Percentiles rank a stretch among this genome's conserved stretches.
Evolutionary conservation across 1,284 basidiomycete genomes (phyloP).

Genomic region (Trametes sp.): DNA sequence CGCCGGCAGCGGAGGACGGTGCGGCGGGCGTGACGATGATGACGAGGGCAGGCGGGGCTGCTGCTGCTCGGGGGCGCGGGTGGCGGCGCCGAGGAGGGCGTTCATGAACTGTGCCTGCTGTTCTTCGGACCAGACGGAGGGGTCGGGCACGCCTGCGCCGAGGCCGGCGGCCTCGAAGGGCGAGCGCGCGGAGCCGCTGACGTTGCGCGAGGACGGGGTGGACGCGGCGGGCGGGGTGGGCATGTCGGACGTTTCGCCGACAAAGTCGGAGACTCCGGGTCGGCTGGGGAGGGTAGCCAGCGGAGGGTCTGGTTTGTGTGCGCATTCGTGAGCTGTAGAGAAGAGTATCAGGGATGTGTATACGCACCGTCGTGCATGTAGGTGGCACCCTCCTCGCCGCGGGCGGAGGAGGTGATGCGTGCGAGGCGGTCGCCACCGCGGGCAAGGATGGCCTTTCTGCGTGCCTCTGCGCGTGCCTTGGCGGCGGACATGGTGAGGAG

Average conservation of each 20-base stretch:
- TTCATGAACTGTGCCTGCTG: slow-evolving; percentile 71
- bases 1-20: slow-evolving; percentile 13
- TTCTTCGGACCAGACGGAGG: slow-evolving; percentile 67
- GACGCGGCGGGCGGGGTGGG: slow-evolving; percentile 51
- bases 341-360: slow-evolving; percentile 2
- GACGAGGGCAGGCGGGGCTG: slow-evolving; percentile 29
- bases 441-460: slow-evolving; percentile 74
- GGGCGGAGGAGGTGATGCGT: slow-evolving; percentile 75
- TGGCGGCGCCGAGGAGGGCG: slow-evolving; percentile 58
- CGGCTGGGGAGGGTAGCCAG: slow-evolving; percentile 45
- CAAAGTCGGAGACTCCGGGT: slow-evolving; percentile 53
- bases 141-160: slow-evolving; percentile 48
- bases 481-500: slow-evolving; percentile 49
- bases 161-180: slow-evolving; percentile 35
- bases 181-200: slow-evolving; percentile 37
- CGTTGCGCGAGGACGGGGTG: slow-evolving; percentile 34
- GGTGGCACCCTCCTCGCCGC: slow-evolving; percentile 73
- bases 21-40: slow-evolving; percentile 30
- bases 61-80: slow-evolving; percentile 25
- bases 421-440: slow-evolving; percentile 75
- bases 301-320: slow-evolving; percentile 49
- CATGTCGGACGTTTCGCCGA: slow-evolving; percentile 66
- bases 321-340: slow-evolving; percentile 12
- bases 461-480: slow-evolving; percentile 74
- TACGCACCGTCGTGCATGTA: slow-evolving; percentile 62